These are phyloP conservation scores for Xanthoceras sorbifolium DNA, from an alignment of 345 rosid genomes.

Conservation along the genomic window DNA sequence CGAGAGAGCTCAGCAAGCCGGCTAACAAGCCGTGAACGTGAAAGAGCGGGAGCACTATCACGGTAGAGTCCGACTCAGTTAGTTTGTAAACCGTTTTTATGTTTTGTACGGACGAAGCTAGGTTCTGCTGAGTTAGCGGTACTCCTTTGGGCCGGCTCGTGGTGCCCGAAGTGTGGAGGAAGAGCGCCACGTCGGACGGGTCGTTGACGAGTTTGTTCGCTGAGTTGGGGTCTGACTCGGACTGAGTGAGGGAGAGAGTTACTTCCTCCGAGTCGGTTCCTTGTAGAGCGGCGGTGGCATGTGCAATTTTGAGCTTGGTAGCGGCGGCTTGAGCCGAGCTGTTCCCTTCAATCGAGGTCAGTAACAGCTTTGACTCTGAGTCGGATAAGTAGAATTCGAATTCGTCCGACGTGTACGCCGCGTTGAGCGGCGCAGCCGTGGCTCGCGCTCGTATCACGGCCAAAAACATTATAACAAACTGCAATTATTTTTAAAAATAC, in stretches of 20 bases:
- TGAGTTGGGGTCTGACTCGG: conserved; percentile 24
- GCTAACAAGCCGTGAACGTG: conserved; percentile 88
- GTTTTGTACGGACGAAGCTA: conserved; percentile 56
- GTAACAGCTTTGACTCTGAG: conserved; percentile 62
- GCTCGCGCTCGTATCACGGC: conserved; percentile 56
- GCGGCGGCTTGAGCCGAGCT: conserved; percentile 60
- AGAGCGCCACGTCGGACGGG: conserved; percentile 65
- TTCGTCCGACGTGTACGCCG: conserved; percentile 69
- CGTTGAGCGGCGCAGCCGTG: conserved; percentile 70
- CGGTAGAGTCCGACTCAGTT: conserved; percentile 75
- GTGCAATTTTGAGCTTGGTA: conserved; percentile 54
- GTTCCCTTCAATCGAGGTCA: conserved; percentile 52
- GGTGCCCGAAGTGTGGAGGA: conserved; percentile 77
- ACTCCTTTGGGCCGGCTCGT: conserved; percentile 85
- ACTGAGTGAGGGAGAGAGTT: conserved; percentile 29
- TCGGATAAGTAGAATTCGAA: conserved; percentile 75
- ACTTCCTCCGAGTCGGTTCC: conserved; percentile 38
- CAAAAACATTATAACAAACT: conserved; percentile 38
- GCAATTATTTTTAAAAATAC: too few species aligned
- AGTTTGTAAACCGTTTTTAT: conserved; percentile 69
- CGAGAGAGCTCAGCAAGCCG: conserved; percentile 70
- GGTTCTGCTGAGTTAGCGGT: conserved; percentile 64
- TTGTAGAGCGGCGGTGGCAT: conserved; percentile 41
- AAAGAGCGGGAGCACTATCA: conserved; percentile 76
- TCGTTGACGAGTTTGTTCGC: conserved; percentile 38